Evolutionary conservation across 1,284 basidiomycete species (phyloP), one percentile per base, ranked within the genome.

Genomic region (Fomitopsis betulina): DNA sequence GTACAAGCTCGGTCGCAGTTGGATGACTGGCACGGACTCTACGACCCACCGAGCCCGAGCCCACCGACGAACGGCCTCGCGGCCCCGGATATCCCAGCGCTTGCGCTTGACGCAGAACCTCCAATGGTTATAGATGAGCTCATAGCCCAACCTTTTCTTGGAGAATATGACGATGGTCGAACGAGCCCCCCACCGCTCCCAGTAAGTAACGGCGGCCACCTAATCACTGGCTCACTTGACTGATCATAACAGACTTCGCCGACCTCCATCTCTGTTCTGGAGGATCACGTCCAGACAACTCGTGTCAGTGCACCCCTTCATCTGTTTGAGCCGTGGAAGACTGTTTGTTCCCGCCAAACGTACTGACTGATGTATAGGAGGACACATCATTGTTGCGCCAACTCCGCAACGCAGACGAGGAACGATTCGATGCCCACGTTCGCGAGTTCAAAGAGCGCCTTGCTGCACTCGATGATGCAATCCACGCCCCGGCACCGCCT

Each of bases 361-460:
- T 56, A 21, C 45, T 56, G 45, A 56, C 15, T 39, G 15, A 3
- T 25, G 17, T 6, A 1, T 53, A 68, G 66, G 54, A 62, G 50
- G 70, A 67, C 53, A 65, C 70, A 5, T 53, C 63, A 30, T 50
- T 60, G 35, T 61, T 70, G 27, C 65, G 65, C 27, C 60, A 61
- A 12, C 61, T 62, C 0, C 63, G 65, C 30, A 66, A 60, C 55
- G 58, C 60, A 37, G 67, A 67, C n/a, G 70, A 72, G 45, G 57
- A 58, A 4, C 59, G 57, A 15, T 66, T 68, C 55, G 50, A 60
- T 5, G 55, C 52, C 4, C 63, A 68, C 45, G 64, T 69, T 10
- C 63, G 65, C 47, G 60, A 66, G 45, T 60, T 65, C 2, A 68
- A 67, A 60, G 65, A 66, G 7, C 66, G 64, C 51, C 60, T 69